Evolutionary conservation across 2,329 filamentous ascomycete genomes (phyloP).

Genomic region (Diaporthe sp.): DNA sequence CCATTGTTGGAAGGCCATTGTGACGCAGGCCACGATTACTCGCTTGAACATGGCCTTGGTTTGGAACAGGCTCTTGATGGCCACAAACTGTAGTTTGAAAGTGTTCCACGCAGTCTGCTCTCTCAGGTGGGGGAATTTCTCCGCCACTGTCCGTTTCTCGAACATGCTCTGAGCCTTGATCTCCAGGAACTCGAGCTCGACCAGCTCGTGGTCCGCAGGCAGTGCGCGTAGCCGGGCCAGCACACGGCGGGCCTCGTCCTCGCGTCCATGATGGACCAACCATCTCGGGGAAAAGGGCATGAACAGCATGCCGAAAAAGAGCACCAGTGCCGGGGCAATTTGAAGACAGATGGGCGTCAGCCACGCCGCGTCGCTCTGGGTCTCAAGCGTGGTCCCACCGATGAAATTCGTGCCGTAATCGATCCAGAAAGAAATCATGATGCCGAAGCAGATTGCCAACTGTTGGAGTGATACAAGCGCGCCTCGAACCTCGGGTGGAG

Average conservation of each 20-base stretch:
- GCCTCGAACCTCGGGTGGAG: constrained; percentile 61
- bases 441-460: constrained; percentile 70
- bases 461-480: constrained; percentile 63
- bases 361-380: constrained; percentile 78
- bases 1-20: constrained; percentile 70
- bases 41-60: constrained; percentile 75
- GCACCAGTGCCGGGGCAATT: constrained; percentile 73
- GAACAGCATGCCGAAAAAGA: constrained; percentile 79
- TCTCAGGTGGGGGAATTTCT: constrained; percentile 75
- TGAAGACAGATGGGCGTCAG: constrained; percentile 80
- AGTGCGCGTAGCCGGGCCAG: constrained; percentile 75
- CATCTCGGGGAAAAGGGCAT: constrained; percentile 86
- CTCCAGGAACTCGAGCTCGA: constrained; percentile 84
- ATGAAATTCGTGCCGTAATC: constrained; percentile 76
- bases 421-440: constrained; percentile 75
- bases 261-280: constrained; percentile 78
- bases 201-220: constrained; percentile 72
- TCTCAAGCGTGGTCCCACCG: constrained; percentile 60
- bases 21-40: constrained; percentile 72
- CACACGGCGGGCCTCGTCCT: constrained; percentile 74
- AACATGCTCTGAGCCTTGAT: constrained; percentile 85
- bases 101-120: constrained; percentile 72
- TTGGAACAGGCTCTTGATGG: constrained; percentile 74
- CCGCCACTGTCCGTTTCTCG: constrained; percentile 77
- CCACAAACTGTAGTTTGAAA: constrained; percentile 78